Base-by-base conservation (phyloP, 495 filamentous ascomycete species). In the Polyplosphaeria fusca region DNA sequence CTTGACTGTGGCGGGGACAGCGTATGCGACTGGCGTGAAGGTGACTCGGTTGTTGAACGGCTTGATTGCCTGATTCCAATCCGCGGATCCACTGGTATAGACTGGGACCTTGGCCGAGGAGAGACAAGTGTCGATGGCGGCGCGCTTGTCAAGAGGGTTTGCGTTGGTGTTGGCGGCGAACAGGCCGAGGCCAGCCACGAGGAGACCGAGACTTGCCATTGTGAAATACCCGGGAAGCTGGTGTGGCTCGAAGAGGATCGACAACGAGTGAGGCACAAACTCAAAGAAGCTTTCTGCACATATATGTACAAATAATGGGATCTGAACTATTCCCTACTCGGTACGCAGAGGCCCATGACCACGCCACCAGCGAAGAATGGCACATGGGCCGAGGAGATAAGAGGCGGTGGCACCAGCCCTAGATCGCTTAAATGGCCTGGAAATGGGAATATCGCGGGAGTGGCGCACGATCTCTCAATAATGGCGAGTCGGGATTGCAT, bases 11-110 rank as follows among this genome's bases (percentile, higher is more conserved):
- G 74, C 64, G 0, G 87, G 87, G n/a, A 82, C 75, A 0, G 80
- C 79, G 23, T 89, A 75, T 0, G 80, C 86, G 12, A 75, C 76
- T 0, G 87, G 87, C 1, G 67, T 71, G 45, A 83, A 82, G 5
- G 71, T 68, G 24, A 79, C 63, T 47, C 86, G 81, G 48, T 88
- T 75, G 62, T 91, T 91, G 69, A 81, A 88, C 5, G 76, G 74
- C 1, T 47, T 56, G 11, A 65, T 66, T 49, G 37, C 47, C n/a
- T 26, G 40, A 5, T 24, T 23, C 5, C 35, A 63, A 39, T 41
- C 39, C 12, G 40, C 35, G 2, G 37, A 13, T 5, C 48, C 48
- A 28, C 40, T 47, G 11, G 30, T 47, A 39, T 59, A 47, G 19
- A 45, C 14, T 4, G 55, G 47, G 20, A 59, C 48, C 11, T 38